Base-by-base conservation (phyloP, 169 alveolate species). In the Amoebophrya sp. region DNA sequence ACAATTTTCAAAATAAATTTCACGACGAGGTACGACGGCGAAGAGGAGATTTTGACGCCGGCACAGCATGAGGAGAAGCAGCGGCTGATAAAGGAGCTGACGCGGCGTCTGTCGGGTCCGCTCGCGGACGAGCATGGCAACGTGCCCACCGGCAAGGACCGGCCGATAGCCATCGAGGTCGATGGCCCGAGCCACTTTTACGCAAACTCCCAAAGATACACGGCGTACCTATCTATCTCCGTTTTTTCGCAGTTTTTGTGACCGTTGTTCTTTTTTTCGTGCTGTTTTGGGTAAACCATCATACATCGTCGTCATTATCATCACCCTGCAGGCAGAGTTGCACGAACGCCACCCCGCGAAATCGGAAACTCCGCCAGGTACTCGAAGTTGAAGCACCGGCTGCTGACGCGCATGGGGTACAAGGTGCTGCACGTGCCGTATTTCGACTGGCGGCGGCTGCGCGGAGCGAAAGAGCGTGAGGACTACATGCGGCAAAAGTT, bases 171-270 rank as follows among this genome's bases (percentile, higher is more conserved):
- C 40, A 97, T 97, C 41, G 98, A 97, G 88, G 98, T 97, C 41
- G 98, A 97, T 90, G 98, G 98, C n/a, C 98, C 98, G 0, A 94
- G 97, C 38, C 98, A 97, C 92, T 97, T 97, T 90, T 97, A 97
- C 69, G 97, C 98, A 40, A 96, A 96, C 93, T 95, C 97, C 89
- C 94, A 95, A 23, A 93, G 95, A 69, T 94, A 92, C 91, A 92
- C 95, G 0, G 94, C 96, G 1, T 94, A 16, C 70, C 4, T 5
- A 31, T n/a, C n/a, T n/a, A n/a, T n/a, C n/a, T n/a, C n/a, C n/a
- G n/a, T n/a, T n/a, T n/a, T n/a, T n/a, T n/a, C n/a, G n/a, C n/a
- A n/a, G n/a, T n/a, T n/a, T n/a, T n/a, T n/a, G n/a, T n/a, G n/a
- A n/a, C n/a, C n/a, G n/a, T n/a, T n/a, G n/a, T n/a, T n/a, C n/a